phyloP scores from a whole-genome alignment of 75 land plant genomes.

The Pinus taeda region DNA sequence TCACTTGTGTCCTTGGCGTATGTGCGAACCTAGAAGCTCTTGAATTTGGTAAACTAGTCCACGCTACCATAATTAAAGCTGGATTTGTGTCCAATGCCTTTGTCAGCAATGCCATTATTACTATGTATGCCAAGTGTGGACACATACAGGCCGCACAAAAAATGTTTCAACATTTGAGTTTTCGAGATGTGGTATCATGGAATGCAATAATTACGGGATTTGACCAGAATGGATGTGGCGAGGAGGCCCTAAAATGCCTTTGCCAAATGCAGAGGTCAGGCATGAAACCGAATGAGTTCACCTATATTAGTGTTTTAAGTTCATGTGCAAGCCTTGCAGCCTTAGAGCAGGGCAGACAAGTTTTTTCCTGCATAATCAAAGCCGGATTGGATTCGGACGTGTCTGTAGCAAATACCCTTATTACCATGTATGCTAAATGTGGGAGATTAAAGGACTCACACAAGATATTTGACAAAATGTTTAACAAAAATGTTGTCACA shows the following conservation, averaged over 20 bases:
- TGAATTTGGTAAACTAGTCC: neutral
- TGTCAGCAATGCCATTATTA: neutral
- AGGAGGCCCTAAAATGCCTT: neutral
- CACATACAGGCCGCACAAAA: neutral
- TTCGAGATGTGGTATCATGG: neutral
- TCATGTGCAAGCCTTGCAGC: neutral
- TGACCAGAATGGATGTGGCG: neutral
- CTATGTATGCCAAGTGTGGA: conserved; percentile 3
- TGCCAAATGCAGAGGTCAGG: neutral
- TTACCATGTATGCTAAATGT: too few species aligned
- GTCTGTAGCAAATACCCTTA: too few species aligned
- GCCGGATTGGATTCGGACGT: too few species aligned
- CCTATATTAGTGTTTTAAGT: neutral
- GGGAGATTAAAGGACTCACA: too few species aligned
- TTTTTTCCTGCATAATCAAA: too few species aligned
- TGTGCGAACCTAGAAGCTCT: neutral
- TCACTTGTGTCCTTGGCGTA: neutral
- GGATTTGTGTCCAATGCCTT: neutral
- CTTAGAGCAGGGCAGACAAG: neutral
- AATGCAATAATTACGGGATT: conserved; percentile 1
- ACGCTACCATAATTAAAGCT: neutral
- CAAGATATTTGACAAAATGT: too few species aligned
- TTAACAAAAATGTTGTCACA: too few species aligned
- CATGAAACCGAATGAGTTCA: neutral
- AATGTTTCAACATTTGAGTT: neutral